Evolutionary conservation across 345 rosid species (phyloP), one percentile per base, ranked within the genome.

Genomic region (Eucalyptus brandiana): DNA sequence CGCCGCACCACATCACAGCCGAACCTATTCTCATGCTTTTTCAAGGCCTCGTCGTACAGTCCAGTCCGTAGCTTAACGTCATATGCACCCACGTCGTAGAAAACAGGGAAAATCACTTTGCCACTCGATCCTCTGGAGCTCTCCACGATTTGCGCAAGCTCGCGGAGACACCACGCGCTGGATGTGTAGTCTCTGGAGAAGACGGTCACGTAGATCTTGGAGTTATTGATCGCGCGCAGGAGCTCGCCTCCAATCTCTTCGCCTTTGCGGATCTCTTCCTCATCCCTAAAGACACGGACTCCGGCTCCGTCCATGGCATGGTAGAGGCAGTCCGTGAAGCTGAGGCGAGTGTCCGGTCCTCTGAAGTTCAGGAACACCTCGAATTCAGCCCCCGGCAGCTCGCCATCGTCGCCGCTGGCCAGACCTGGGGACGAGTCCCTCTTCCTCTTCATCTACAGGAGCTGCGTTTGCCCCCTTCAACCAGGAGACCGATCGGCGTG

Each of bases 171-270:
- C 62, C 88, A 87, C 40, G 34, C 42, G 12, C 88, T 87, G 9
- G 88, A 87, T 15, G 80, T 51, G 40, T 87, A 87, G 42, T 42
- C 88, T 60, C 21, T 34, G 65, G 88, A 87, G 37, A 60, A 60
- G 67, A 26, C 0, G 15, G n/a, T 28, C n/a, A 60, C 8, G 3
- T 60, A 60, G 67, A 28, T 0, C 67, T 12, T 12, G 67, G 67
- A 28, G 67, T 12, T 60, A 1, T 60, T 0, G 8, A 60, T 60
- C 2, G 67, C 32, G 67, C 17, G 32, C 67, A 28, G 32, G 67
- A 60, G 67, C 67, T 60, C 15, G 15, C 67, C 32, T 26, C 67
- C 67, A 28, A 60, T 60, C 67, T 28, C 67, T 60, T 60, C 32
- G 67, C 67, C 67, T 60, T 60, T 60, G 67, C 17, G n/a, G n/a